Evolutionary conservation across 75 land plant species (phyloP).

Genomic region (Pinus taeda): DNA sequence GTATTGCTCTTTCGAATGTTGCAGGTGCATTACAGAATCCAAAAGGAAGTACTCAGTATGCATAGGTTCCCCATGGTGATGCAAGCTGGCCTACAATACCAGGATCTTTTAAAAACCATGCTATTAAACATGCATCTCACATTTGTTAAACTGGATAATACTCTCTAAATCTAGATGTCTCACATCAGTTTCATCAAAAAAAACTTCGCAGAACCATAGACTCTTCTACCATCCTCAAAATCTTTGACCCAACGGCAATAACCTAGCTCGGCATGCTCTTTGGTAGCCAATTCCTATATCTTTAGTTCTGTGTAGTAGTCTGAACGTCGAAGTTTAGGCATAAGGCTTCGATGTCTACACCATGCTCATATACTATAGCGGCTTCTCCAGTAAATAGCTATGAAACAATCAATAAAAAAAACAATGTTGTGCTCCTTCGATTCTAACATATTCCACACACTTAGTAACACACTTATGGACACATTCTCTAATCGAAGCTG

Average conservation of each 20-base stretch:
- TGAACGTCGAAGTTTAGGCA: constrained; percentile 83
- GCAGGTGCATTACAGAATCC: too few relatives aligned
- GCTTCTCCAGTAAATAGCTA: constrained; percentile 91
- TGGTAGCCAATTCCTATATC: constrained; percentile 87
- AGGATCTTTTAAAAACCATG: too few relatives aligned
- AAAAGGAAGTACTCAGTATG: too few relatives aligned
- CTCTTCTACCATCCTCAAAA: constrained; percentile 81
- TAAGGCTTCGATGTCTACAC: constrained; percentile 78
- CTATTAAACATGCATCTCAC: too few relatives aligned
- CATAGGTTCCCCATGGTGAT: too few relatives aligned
- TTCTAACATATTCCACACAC: too few relatives aligned
- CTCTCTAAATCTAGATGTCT: constrained; percentile 86
- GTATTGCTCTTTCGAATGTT: too few relatives aligned
- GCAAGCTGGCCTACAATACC: too few relatives aligned
- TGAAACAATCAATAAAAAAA: too few relatives aligned
- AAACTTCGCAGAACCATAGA: constrained; percentile 80
- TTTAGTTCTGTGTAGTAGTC: constrained; percentile 92
- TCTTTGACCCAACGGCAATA: constrained; percentile 71
- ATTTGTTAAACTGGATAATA: constrained; percentile 85
- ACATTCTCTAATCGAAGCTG: too few relatives aligned
- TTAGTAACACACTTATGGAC: too few relatives aligned
- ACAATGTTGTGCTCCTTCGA: too few relatives aligned
- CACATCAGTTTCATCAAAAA: constrained; percentile 94
- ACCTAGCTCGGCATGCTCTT: constrained; percentile 89
- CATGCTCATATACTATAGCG: constrained; percentile 89